phyloP scores from a whole-genome alignment of 73 alveolate genomes.

The Uronychia binucleata region DNA sequence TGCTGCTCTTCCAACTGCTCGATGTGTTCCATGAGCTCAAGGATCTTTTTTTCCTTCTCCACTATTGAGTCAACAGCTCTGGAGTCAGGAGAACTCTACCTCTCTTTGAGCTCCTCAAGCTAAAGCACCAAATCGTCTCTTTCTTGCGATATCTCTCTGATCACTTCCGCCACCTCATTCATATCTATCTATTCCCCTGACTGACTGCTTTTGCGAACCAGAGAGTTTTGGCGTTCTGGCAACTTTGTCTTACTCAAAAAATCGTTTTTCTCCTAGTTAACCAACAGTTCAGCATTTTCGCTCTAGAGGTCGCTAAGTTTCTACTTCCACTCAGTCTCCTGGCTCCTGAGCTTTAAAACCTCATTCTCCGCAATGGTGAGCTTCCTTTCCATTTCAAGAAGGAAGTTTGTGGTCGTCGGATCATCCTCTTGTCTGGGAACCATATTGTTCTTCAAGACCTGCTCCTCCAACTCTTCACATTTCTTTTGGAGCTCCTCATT shows the following conservation, averaged over 20 bases:
- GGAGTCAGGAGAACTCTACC: not conserved
- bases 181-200: not conserved
- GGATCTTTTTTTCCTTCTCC: not conserved
- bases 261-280: not conserved
- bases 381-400: not conserved
- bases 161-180: not conserved
- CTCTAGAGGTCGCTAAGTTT: not conserved
- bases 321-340: not conserved
- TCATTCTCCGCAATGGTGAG: not conserved
- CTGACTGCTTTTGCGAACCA: not conserved
- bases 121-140: not conserved
- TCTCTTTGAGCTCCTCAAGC: not conserved
- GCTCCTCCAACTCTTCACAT: not conserved
- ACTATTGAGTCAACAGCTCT: not conserved
- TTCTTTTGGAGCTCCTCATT: not conserved
- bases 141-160: not conserved
- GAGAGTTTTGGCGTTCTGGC: not conserved
- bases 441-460: not conserved
- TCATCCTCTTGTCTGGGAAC: no score
- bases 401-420: not conserved
- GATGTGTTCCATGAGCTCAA: not conserved
- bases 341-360: not conserved
- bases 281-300: not conserved
- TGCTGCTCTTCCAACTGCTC: not conserved
- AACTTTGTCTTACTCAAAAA: not conserved